Conservation (phyloP, 2,329 filamentous ascomycete species). For the Sporothrix protearum region DNA sequence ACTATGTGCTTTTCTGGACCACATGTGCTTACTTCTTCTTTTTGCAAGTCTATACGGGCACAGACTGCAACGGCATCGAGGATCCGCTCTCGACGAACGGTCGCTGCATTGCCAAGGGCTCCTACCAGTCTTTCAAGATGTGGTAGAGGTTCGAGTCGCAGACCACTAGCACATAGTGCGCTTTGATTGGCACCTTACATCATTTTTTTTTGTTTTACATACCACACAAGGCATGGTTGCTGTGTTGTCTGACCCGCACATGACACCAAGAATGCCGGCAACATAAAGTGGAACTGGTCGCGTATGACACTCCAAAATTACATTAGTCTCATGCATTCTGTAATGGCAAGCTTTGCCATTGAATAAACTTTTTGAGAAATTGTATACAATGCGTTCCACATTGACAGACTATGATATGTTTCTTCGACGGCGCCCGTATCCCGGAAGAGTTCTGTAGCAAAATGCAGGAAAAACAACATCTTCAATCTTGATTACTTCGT, state of each 20-base stretch:
- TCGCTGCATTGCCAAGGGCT: conserved; percentile 4
- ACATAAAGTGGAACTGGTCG: background rate
- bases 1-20: too few species aligned
- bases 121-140: conserved; percentile 12
- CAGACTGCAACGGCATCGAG: background rate
- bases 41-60: background rate
- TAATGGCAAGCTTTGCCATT: background rate
- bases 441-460: too few species aligned
- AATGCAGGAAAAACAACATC: too few species aligned
- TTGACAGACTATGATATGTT: too few species aligned
- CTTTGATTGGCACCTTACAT: too few species aligned
- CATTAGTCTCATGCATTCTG: background rate
- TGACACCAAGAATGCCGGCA: background rate
- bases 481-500: too few species aligned
- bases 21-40: background rate
- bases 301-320: background rate
- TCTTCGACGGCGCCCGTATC: too few species aligned
- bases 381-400: too few species aligned
- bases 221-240: background rate
- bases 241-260: background rate
- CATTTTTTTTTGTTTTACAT: too few species aligned
- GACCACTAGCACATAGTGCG: background rate
- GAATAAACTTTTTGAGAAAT: too few species aligned
- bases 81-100: conserved; percentile 8
- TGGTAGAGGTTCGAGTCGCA: background rate